Evolutionary conservation across 495 filamentous ascomycete genomes (phyloP), one percentile per base, ranked within the genome.

Genomic region (Polyplosphaeria fusca): DNA sequence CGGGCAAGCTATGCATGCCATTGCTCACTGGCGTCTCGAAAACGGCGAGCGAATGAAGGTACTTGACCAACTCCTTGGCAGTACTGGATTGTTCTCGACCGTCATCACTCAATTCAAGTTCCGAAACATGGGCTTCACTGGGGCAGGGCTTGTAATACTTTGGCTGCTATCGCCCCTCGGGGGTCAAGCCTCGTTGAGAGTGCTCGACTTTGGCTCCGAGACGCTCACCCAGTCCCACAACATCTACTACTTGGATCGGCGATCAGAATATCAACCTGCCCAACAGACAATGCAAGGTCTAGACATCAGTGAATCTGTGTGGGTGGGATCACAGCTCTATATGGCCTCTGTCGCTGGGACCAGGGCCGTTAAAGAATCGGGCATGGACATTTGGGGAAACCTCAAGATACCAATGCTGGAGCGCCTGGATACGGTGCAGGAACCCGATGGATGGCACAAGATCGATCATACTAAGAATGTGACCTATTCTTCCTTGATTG

Each of bases 351-450:
- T 42, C 11, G 39, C 18, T 23, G 18, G 43, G 13, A 14, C 47
- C 19, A 19, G 16, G 16, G 25, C 13, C 3, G 22, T 30, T 5
- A 19, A 52, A 53, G 16, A 27, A 37, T 52, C 47, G 1, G 4
- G 30, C 4, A 46, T 65, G 46, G 61, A 65, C 35, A 57, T 23
- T n/a, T 65, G 56, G 61, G 57, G 61, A 5, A 65, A 59, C 24
- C 5, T 64, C 4, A 64, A 64, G 28, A 50, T 64, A 30, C 60
- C 55, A 7, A 64, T 64, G 55, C 37, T 64, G 4, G 60, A 64
- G 27, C 26, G 22, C 2, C 45, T 58, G 12, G 22, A 41, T 1
- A 52, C 41, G 5, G 20, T 40, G 11, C 27, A 38, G 38, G 49
- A 58, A 7, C 30, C 19, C 23, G 49, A 49, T 25, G 60, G 55